Evolutionary conservation across 768 basidiomycete genomes (phyloP), one percentile per base, ranked within the genome.

Genomic region (Agaricus subrufescens): DNA sequence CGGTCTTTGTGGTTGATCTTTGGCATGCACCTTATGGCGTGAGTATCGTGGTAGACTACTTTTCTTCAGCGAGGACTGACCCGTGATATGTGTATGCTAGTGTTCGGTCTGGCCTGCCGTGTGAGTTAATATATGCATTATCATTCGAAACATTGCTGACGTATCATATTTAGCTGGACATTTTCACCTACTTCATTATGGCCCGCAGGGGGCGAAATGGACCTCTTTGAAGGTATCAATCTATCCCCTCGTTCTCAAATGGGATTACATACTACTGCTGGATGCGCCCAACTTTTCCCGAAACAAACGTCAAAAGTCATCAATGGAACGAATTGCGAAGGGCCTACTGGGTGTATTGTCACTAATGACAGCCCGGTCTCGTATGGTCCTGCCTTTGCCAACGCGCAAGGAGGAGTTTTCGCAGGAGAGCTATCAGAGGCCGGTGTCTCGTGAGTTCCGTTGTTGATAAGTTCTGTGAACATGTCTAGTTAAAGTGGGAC

Each of bases 141-240:
- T 11, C 34, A 7, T 8, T 34, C 11, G 34, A 11, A 7, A 6
- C 11, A 6, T 34, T 34, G 11, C 11, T 34, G 8, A 34, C 31
- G 5, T 34, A 11, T 2, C 34, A 2, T 34, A 8, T 34, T 34
- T 34, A 34, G 34, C 8, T 34, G 34, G 79, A 79, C 81, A n/a
- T 79, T 82, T 64, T 78, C 85, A 0, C 68, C 75, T 9, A 63
- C 39, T 12, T 42, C 47, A 4, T 27, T 69, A 23, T 88, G 87
- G 86, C 87, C 87, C 2, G 65, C 66, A 9, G 86, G 85, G 58
- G 85, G 81, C 26, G 86, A 90, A 65, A 86, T 89, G 58, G 92
- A 94, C 67, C 88, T 87, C 8, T 82, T 94, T 57, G 91, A 94
- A 67, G 87, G 84, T 37, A 85, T 93, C 59, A 94, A 94, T 69